Conservation (phyloP, 768 basidiomycete genomes). For the Mycena sanguinolenta region DNA sequence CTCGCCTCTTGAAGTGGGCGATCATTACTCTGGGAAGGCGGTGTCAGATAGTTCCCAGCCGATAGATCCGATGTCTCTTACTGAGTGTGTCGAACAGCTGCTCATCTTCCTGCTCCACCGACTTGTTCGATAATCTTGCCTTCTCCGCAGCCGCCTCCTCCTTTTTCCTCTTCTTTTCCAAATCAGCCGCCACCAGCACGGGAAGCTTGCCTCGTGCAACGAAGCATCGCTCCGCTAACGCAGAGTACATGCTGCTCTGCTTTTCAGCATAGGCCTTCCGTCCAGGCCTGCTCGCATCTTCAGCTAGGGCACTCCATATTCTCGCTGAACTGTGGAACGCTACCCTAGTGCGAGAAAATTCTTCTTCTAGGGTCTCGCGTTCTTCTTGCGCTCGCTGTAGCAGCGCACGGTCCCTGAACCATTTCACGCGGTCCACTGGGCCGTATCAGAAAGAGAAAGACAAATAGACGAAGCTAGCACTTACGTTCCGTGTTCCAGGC, state of each 20-base stretch:
- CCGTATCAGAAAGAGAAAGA: neutral
- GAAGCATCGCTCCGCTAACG: neutral
- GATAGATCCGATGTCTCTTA: too few species aligned
- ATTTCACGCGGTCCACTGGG: conserved; percentile 43
- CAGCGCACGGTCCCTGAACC: too few species aligned
- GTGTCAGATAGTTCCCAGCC: too few species aligned
- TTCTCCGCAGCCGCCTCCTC: neutral
- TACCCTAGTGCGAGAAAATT: neutral
- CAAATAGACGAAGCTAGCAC: neutral
- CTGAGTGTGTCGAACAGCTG: too few species aligned
- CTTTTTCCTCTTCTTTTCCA: conserved; percentile 6
- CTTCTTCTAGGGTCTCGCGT: conserved; percentile 1
- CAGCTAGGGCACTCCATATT: neutral
- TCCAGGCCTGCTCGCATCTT: neutral
- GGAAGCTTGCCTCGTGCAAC: neutral
- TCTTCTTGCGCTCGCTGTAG: too few species aligned
- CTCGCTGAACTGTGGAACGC: neutral
- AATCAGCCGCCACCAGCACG: neutral
- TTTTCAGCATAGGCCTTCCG: conserved; percentile 2
- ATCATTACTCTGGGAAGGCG: too few species aligned
- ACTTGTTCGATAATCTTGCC: too few species aligned
- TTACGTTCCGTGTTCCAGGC: conserved; percentile 39
- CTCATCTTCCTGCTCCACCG: too few species aligned
- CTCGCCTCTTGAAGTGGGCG: too few species aligned
- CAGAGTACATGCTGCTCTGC: neutral